Evolutionary conservation across 2,329 filamentous ascomycete species (phyloP), one percentile per base, ranked within the genome.

Genomic region (Aspergillus calidoustus): DNA sequence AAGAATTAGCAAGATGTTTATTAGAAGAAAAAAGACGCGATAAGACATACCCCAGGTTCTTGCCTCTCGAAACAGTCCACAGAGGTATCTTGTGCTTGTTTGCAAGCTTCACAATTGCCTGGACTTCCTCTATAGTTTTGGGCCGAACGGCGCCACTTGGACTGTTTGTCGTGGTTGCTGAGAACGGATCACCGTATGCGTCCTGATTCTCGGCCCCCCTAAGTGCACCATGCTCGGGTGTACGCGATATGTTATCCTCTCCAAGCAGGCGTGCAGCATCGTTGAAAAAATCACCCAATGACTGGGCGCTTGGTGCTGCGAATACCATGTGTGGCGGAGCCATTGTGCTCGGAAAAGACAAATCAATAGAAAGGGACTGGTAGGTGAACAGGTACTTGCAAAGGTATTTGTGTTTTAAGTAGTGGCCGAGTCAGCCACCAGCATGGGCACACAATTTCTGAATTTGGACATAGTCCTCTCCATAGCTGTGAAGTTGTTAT

Each of bases 161-260:
- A 44, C 15, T 8, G 7, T 28, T 23, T 19, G 9, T 43, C 6
- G 2, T 22, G 11, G 6, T 8, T 23, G 31, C 15, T 19, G 47
- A 58, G 28, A 58, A 58, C 6, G 55, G 55, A 44, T 58, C 55
- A 15, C 55, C 55, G 47, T 58, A 58, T 6, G 55, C 52, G n/a
- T 58, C 49, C 22, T 52, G n/a, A 34, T 46, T 48, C 25, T 52
- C 8, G n/a, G n/a, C 22, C 7, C 55, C 44, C 22, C 43, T 44
- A n/a, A 52, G 55, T 19, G 55, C 47, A 5, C 55, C 55, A 25
- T 51, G 47, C 9, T 52, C 38, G 7, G 47, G 55, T 11, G 55
- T 58, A 8, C 55, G 47, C 8, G 55, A 58, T 7, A 58, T 15
- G 31, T 58, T 58, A 6, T 52, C 55, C 23, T 51, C 47, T 28